phyloP scores from a whole-genome alignment of 768 basidiomycete genomes.

The Termitomyces bulborhizus region DNA sequence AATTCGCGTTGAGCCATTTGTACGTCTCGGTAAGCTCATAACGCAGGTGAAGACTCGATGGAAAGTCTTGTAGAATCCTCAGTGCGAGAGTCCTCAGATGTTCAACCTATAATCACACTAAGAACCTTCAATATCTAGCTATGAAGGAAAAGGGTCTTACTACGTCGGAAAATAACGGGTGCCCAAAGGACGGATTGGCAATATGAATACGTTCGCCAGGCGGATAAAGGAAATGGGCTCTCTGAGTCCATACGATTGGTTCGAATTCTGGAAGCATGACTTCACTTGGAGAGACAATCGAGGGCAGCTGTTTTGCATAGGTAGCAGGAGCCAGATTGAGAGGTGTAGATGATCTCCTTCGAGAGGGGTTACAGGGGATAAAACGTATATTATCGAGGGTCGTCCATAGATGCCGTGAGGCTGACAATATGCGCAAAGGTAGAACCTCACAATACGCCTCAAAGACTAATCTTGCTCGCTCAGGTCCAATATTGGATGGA shows the following conservation, averaged over 20 bases:
- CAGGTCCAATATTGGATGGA: conserved; percentile 7
- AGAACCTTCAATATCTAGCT: not conserved
- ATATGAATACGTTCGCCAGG: conserved; percentile 26
- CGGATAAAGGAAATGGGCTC: conserved; percentile 24
- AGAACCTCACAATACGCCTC: conserved; percentile 26
- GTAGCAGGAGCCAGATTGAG: conserved; percentile 12
- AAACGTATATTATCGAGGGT: conserved; percentile 30
- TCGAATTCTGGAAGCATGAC: conserved; percentile 31
- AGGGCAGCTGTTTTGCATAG: conserved; percentile 22
- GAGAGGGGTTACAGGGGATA: conserved; percentile 27
- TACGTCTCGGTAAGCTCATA: conserved; percentile 38
- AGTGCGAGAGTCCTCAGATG: conserved; percentile 32
- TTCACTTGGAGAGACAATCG: conserved; percentile 31
- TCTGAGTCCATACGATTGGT: conserved; percentile 43
- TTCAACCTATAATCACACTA: conserved; percentile 23
- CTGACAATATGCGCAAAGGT: conserved; percentile 20
- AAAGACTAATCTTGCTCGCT: conserved; percentile 27
- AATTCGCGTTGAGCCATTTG: conserved; percentile 30
- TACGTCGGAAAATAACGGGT: conserved; percentile 34
- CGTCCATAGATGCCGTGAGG: conserved; percentile 18
- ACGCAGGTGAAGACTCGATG: conserved; percentile 22
- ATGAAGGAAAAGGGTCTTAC: conserved; percentile 23
- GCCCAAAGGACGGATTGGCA: conserved; percentile 31
- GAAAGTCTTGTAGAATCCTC: conserved; percentile 19
- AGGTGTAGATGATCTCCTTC: not conserved